Percentiles rank a stretch among this genome's conserved stretches.
Conservation (phyloP, 371 early-diverging fungal species). For the Rhizopus sp. region DNA sequence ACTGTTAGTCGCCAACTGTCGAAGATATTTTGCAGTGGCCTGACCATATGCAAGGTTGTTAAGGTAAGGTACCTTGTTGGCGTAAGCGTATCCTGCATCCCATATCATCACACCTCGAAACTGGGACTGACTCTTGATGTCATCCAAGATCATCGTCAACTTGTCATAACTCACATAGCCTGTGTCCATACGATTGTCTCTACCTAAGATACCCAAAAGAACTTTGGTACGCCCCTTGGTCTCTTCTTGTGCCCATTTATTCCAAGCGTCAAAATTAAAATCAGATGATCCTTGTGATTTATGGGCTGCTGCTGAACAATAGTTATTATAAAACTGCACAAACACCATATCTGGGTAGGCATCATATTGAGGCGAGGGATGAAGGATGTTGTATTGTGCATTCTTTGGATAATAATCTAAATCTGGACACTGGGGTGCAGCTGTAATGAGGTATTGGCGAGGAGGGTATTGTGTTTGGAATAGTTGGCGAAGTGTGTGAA, state of each 20-base stretch:
- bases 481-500: constrained; percentile 30
- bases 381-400: constrained; percentile 47
- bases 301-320: constrained; percentile 48
- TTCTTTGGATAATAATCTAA: constrained; percentile 50
- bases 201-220: constrained; percentile 58
- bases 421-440: constrained; percentile 63
- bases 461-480: constrained; percentile 45
- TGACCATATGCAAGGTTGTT: constrained; percentile 26
- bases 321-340: constrained; percentile 80
- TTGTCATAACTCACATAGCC: constrained; percentile 51
- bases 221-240: constrained; percentile 39
- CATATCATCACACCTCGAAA: constrained; percentile 76
- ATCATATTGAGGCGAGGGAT: constrained; percentile 32
- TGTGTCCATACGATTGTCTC: constrained; percentile 51
- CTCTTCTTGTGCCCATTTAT: constrained; percentile 42
- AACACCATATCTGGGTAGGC: constrained; percentile 60
- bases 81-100: constrained; percentile 56
- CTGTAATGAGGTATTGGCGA: constrained; percentile 41
- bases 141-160: constrained; percentile 43
- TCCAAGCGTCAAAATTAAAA: constrained; percentile 66
- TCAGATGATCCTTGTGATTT: constrained; percentile 20
- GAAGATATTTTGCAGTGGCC: constrained; percentile 30
- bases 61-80: constrained; percentile 31
- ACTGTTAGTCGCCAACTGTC: constrained; percentile 5
- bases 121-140: constrained; percentile 29